Percentiles rank a stretch among this genome's conserved stretches.
Evolutionary conservation across 345 rosid genomes (phyloP).

Genomic region (Arabidopsis arenosa): DNA sequence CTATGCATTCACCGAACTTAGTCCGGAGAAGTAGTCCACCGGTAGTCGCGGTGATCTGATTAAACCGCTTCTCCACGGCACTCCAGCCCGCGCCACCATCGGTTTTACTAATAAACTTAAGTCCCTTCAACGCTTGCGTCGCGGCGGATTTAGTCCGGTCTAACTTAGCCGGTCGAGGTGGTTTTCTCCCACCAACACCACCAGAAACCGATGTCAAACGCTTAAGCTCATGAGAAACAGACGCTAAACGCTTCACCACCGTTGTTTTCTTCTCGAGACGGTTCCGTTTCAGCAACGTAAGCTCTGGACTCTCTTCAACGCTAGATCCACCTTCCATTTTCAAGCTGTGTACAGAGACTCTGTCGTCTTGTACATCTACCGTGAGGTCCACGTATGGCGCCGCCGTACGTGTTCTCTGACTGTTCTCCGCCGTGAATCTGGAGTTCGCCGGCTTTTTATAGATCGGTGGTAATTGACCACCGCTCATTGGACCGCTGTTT

Average conservation of each 20-base stretch:
- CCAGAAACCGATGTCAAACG: conserved; percentile 58
- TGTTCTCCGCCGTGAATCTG: conserved; percentile 35
- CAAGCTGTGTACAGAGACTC: conserved; percentile 46
- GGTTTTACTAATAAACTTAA: conserved; percentile 72
- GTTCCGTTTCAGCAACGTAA: conserved; percentile 51
- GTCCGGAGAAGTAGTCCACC: conserved; percentile 55
- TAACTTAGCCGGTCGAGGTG: conserved; percentile 51
- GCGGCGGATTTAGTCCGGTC: conserved; percentile 77
- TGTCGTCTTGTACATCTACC: conserved; percentile 53
- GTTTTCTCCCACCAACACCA: conserved; percentile 29
- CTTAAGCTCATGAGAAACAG: conserved; percentile 70
- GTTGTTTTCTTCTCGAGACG: conserved; percentile 59
- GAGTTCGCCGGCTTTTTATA: conserved; percentile 54
- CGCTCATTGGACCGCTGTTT: conserved; percentile 57
- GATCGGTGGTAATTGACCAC: conserved; percentile 53
- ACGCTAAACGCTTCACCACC: conserved; percentile 55
- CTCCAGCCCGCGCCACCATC: conserved; percentile 77
- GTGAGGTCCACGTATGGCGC: conserved; percentile 47
- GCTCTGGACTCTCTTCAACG: conserved; percentile 51
- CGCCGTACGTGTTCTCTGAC: conserved; percentile 28
- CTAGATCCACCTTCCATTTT: conserved; percentile 46
- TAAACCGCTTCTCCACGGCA: conserved; percentile 69
- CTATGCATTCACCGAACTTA: conserved; percentile 72
- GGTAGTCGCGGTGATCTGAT: conserved; percentile 57
- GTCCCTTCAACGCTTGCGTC: conserved; percentile 66